A percentile compares a stretch with the other conserved stretches of the same genome.
Evolutionary conservation across 331 rosid genomes (phyloP).

Genomic region (Pyracantha coccinea): DNA sequence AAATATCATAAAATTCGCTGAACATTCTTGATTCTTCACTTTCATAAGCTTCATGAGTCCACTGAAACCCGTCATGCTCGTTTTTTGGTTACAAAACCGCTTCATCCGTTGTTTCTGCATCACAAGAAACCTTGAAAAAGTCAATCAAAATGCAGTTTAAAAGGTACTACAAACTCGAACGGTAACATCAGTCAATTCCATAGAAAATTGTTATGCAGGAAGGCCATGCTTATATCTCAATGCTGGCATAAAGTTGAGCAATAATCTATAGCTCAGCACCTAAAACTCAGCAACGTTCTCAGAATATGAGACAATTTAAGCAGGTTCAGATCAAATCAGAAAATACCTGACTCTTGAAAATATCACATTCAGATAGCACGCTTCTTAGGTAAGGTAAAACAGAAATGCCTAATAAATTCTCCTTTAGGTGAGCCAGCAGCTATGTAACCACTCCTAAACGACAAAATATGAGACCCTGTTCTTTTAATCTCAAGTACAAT

Average conservation of each 20-base stretch:
- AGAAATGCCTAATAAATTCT: too few species aligned
- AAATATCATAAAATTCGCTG: slow-evolving; percentile 1
- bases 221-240: background rate
- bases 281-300: too few species aligned
- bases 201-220: background rate
- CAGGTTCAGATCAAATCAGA: too few species aligned
- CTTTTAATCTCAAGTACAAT: background rate
- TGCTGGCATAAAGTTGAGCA: too few species aligned
- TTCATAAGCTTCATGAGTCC: slow-evolving; percentile 7
- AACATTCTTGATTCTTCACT: slow-evolving; percentile 17
- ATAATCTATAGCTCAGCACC: too few species aligned
- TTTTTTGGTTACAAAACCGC: too few species aligned
- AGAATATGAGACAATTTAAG: background rate
- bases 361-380: too few species aligned
- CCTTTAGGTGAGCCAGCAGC: too few species aligned
- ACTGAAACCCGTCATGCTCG: background rate
- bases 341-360: too few species aligned
- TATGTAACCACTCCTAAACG: too few species aligned
- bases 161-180: background rate
- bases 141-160: background rate
- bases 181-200: background rate
- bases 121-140: slow-evolving; percentile 6
- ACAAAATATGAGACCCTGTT: too few species aligned
- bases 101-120: slow-evolving; percentile 1
- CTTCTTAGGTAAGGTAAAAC: too few species aligned